Base-by-base conservation (phyloP, 495 filamentous ascomycete genomes). In the Penicillium silybi region DNA sequence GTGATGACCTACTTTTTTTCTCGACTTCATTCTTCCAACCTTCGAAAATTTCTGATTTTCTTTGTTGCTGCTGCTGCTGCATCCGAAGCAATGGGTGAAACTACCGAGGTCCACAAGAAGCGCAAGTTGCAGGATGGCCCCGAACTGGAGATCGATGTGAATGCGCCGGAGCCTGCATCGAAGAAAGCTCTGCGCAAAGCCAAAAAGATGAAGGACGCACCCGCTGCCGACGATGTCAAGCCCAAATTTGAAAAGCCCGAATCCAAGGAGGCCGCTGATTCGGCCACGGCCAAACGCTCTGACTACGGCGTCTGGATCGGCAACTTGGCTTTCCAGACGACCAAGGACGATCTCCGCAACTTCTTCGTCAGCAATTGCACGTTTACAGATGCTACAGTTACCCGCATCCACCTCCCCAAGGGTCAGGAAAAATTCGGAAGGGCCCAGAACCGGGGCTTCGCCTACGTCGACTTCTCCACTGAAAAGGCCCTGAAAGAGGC, bases 261-360 rank as follows among this genome's bases (percentile, higher is more conserved):
- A 63, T 19, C 64, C 64, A n/a, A 74, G 59, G 53, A 62, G 53
- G 22, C 40, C 26, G 44, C 59, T 35, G 66, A 75, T 16, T 63
- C 71, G 11, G 22, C 51, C 22, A 10, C 76, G 45, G 71, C 77
- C 56, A 81, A 85, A 51, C 86, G 89, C 43, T 89, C 89, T 6
- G 82, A 87, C 13, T 80, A 88, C 66, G 89, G 92, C 32, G 79
- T 97, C 46, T 99, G 93, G 93, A 90, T 99, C 54, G 93, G 93
- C 54, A 99, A 99, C 70, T 71, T 99, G 25, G 81, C 83, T 11
- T 99, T 89, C 75, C 80, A 79, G n/a, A 69, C 83, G 26, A 92
- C 84, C 46, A 82, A 86, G 54, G 70, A 77, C 8, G 85, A 89
- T 50, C 73, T 98, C 41, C 79, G 82, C 48, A 77, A 74, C 34